Conservation (phyloP, 78 protist species). For the Speleostelium caveatum region DNA sequence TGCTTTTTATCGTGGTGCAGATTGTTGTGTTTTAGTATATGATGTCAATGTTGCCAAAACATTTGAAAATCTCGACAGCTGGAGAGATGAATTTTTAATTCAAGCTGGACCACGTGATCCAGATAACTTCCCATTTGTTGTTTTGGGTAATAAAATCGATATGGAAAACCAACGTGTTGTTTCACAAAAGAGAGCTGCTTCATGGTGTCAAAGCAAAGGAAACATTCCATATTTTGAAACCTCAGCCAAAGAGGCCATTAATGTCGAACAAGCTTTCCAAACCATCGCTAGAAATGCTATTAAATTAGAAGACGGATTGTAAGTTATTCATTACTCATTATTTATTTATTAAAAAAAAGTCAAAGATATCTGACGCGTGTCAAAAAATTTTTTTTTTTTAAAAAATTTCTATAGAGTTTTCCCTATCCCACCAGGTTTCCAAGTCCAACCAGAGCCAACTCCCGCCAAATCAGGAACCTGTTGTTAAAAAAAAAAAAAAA, state of each 20-base stretch:
- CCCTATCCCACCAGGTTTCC: conserved; percentile 76
- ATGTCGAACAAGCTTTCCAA: conserved; percentile 99
- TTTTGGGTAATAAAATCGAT: conserved; percentile 99
- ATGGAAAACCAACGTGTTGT: conserved; percentile 93
- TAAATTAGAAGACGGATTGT: conserved; percentile 84
- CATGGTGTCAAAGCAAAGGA: conserved; percentile 97
- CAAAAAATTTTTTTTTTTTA: neutral
- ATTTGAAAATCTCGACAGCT: conserved; percentile 96
- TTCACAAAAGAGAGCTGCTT: conserved; percentile 92
- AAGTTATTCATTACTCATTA: neutral
- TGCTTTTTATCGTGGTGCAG: conserved; percentile 99
- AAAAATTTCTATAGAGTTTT: conserved; percentile 10
- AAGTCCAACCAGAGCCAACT: conserved; percentile 64
- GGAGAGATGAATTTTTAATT: conserved; percentile 99
- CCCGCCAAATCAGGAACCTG: conserved; percentile 51
- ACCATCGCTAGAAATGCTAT: conserved; percentile 94
- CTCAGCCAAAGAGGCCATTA: conserved; percentile 98
- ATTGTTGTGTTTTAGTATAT: conserved; percentile 97
- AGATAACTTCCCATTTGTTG: conserved; percentile 97
- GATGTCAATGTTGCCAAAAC: conserved; percentile 97
- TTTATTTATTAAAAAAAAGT: neutral
- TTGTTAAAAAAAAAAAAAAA: too few species aligned
- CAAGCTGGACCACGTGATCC: conserved; percentile 98
- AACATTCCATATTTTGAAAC: conserved; percentile 98
- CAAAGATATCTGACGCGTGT: neutral